Evolutionary conservation across 176 grass and related monocot genomes (phyloP), one percentile per base, ranked within the genome.

Genomic region (Cenchrus americanus): DNA sequence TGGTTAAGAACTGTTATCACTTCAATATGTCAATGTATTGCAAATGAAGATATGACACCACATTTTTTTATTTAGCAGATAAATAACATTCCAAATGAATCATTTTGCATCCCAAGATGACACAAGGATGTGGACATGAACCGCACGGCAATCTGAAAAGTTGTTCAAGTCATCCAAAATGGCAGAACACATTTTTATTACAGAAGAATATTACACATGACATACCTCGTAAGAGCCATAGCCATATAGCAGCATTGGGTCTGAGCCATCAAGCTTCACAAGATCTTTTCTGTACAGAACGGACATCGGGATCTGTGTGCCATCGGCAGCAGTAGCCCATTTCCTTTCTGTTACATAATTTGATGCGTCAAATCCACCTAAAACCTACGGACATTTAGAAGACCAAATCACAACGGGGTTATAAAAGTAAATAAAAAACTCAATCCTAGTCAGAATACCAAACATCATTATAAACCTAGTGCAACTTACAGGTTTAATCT

Each of bases 311-410:
- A 98, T 86, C 75, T 88, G 84, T 26, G 82, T 87, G 22, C 92
- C 96, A 91, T 98, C 96, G 51, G 71, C 82, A 80, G 91, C 87
- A 54, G 90, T 57, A 79, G 95, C 92, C 91, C 92, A 95, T 82
- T 89, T 93, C 85, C 92, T 95, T 66, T 98, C 96, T 55, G 91
- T 93, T 75, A 93, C 77, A 85, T 98, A 98, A 82, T 90, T 95
- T 82, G 87, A 93, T 80, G 76, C 72, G 80, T 98, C 83, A 66
- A 95, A 98, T 82, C 89, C 93, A 67, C 93, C 91, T 85, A 98
- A 92, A 67, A 97, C 82, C 95, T 97, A 63, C 46, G 51, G 68
- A 72, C 6, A 85, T 57, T 43, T 27, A 47, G 23, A 83, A 83
- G 52, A 66, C 74, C 44, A 83, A 41, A 78, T 86, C 61, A 58